A percentile compares a stretch with the other conserved stretches of the same genome.
These are phyloP conservation scores for Fusarium lateritium DNA, from an alignment of 2,329 filamentous ascomycete genomes.

Conservation along the genomic window DNA sequence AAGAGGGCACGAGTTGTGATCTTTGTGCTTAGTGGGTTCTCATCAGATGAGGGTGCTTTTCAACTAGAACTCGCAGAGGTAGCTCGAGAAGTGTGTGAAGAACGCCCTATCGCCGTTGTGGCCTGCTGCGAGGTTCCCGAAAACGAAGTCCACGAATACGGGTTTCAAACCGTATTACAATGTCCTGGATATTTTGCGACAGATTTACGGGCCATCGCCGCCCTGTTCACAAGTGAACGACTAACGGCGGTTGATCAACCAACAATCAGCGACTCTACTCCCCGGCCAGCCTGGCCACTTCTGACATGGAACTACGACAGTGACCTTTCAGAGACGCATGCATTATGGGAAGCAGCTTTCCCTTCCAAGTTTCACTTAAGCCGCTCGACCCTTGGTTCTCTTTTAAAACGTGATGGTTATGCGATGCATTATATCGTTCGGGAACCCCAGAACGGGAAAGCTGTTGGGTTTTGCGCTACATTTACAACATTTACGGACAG, in stretches of 20 bases:
- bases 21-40: conserved; percentile 70
- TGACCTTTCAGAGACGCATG: conserved; percentile 59
- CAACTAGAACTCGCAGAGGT: conserved; percentile 67
- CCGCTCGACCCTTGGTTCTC: conserved; percentile 57
- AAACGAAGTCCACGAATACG: conserved; percentile 56
- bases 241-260: conserved; percentile 7
- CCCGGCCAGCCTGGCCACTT: conserved; percentile 59
- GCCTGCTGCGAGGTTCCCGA: conserved; percentile 64
- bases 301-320: conserved; percentile 57
- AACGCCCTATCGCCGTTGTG: conserved; percentile 66
- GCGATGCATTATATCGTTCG: conserved; percentile 70
- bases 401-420: conserved; percentile 69
- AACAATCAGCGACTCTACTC: conserved; percentile 35
- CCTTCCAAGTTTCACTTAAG: conserved; percentile 61
- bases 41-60: conserved; percentile 62
- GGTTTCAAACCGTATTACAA: conserved; percentile 68
- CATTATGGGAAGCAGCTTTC: conserved; percentile 65
- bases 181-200: conserved; percentile 62
- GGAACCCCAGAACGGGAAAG: conserved; percentile 57
- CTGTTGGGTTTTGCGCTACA: conserved; percentile 72
- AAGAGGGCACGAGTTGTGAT: conserved; percentile 71
- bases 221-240: conserved; percentile 64
- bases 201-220: conserved; percentile 66
- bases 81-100: conserved; percentile 60
- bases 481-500: conserved; percentile 71